These are phyloP conservation scores for Arthrobotrys musiformis DNA, from an alignment of 2,329 filamentous ascomycete species.

Conservation along the genomic window DNA sequence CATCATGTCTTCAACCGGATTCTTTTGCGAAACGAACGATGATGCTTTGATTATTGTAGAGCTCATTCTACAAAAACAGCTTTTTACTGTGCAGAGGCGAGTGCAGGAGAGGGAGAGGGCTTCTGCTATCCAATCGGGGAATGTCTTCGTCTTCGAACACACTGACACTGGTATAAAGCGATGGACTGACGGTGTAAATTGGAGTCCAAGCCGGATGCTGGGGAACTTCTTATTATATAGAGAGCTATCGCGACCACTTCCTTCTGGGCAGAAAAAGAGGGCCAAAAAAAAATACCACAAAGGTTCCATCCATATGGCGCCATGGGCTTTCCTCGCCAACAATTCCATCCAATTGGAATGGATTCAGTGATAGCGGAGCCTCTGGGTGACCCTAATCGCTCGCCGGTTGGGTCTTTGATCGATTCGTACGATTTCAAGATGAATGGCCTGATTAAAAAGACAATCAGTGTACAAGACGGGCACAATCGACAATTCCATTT, in stretches of 20 bases:
- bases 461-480: constrained; percentile 80
- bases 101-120: constrained; percentile 86
- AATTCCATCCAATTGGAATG: constrained; percentile 46
- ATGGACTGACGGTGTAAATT: constrained; percentile 91
- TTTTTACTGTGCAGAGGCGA: constrained; percentile 63
- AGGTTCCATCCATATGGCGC: constrained; percentile 19
- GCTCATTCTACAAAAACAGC: constrained; percentile 39
- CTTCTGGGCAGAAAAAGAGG: constrained; percentile 84
- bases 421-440: constrained; percentile 90
- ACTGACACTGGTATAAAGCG: constrained; percentile 89
- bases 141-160: constrained; percentile 92
- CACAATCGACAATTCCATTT: constrained; percentile 80
- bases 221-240: constrained; percentile 88
- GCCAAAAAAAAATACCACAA: constrained; percentile 73
- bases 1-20: constrained; percentile 46
- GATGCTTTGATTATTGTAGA: constrained; percentile 53
- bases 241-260: constrained; percentile 80
- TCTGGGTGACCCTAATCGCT: constrained; percentile 65
- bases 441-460: constrained; percentile 88
- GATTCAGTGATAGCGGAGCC: constrained; percentile 39
- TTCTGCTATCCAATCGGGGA: constrained; percentile 81
- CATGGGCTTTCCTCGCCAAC: constrained; percentile 40
- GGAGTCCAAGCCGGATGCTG: constrained; percentile 88
- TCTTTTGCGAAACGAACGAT: constrained; percentile 54
- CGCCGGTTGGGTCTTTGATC: constrained; percentile 82